These are phyloP conservation scores for Blumeria graminis DNA, from an alignment of 2,329 filamentous ascomycete species.

Conservation along the genomic window DNA sequence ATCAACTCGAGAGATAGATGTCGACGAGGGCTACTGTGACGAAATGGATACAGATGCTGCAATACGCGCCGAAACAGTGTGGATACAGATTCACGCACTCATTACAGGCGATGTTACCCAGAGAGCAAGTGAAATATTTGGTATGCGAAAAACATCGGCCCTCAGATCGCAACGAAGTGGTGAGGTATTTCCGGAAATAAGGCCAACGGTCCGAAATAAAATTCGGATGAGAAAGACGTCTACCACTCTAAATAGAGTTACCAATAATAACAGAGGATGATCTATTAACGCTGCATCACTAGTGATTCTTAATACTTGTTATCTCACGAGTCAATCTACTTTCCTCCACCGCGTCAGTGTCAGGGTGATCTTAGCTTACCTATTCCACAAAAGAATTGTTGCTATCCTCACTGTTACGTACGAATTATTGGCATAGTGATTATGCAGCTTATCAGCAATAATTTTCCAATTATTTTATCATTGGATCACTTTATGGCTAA, in stretches of 20 bases:
- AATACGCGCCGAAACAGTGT: neutral
- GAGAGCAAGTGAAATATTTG: neutral
- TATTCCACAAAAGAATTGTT: neutral
- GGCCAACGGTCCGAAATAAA: neutral
- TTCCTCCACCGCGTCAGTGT: neutral
- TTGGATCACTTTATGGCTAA: too few relatives aligned
- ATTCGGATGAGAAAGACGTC: neutral
- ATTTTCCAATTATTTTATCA: too few relatives aligned
- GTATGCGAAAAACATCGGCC: neutral
- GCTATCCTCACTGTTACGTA: too few relatives aligned
- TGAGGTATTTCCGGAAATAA: neutral
- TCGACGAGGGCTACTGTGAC: neutral
- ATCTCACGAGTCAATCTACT: neutral
- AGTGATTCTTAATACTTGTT: neutral
- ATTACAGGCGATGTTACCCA: neutral
- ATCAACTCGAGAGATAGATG: neutral
- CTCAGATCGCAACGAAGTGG: neutral
- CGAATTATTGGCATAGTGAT: too few relatives aligned
- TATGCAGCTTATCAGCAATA: too few relatives aligned
- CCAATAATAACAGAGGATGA: neutral
- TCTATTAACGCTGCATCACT: neutral
- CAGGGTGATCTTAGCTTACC: neutral
- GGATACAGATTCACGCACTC: neutral
- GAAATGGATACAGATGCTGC: neutral
- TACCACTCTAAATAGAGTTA: neutral